A percentile compares a stretch with the other conserved stretches of the same genome.
These are phyloP conservation scores for Coprinopsis sp. DNA, from an alignment of 768 basidiomycete genomes.

Conservation along the genomic window DNA sequence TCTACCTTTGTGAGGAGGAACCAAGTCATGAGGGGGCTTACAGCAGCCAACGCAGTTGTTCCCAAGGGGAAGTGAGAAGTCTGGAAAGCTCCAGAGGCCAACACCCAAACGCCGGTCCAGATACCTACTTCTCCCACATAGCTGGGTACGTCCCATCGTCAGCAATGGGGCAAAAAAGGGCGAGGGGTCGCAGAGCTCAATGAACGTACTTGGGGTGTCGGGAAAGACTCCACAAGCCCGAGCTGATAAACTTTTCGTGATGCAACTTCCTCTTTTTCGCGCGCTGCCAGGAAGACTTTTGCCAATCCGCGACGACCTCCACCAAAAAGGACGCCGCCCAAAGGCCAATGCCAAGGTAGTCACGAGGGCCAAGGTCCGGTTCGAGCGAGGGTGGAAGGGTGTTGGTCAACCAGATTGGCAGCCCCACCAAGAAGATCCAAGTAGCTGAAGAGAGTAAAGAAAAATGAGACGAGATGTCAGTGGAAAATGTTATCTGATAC, in stretches of 20 bases:
- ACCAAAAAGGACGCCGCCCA: slow-evolving; percentile 53
- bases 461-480: neutral
- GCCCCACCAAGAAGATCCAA: slow-evolving; percentile 64
- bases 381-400: slow-evolving; percentile 44
- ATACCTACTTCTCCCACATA: slow-evolving; percentile 71
- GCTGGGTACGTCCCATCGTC: too few relatives aligned
- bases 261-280: slow-evolving; percentile 60
- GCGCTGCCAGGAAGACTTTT: slow-evolving; percentile 60
- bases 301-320: slow-evolving; percentile 59
- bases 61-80: slow-evolving; percentile 40
- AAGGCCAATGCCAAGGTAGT: slow-evolving; percentile 51
- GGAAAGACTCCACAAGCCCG: slow-evolving; percentile 62
- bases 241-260: slow-evolving; percentile 64
- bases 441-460: slow-evolving; percentile 34
- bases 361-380: slow-evolving; percentile 47
- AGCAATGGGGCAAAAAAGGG: too few relatives aligned
- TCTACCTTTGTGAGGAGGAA: slow-evolving; percentile 50
- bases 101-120: slow-evolving; percentile 62
- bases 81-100: slow-evolving; percentile 48
- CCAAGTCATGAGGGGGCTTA: slow-evolving; percentile 64
- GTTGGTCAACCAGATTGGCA: slow-evolving; percentile 67
- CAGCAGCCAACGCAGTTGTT: slow-evolving; percentile 40
- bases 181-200: neutral
- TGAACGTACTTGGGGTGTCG: slow-evolving; percentile 67
- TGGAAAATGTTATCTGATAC: neutral